phyloP scores from a whole-genome alignment of 805 yeast genomes.

The Ogataea haglerorum region DNA sequence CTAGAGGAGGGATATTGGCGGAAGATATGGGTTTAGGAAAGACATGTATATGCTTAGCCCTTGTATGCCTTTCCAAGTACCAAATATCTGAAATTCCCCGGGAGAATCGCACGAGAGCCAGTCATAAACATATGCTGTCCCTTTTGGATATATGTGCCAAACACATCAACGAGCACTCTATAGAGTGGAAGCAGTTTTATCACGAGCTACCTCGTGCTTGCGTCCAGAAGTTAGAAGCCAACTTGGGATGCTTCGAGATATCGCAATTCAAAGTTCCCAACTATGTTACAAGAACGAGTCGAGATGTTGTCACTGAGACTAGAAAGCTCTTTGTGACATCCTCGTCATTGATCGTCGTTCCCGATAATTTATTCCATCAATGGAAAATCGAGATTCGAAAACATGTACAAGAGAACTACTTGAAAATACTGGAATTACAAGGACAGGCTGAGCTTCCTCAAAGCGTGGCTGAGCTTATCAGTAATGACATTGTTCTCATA shows the following conservation, averaged over 20 bases:
- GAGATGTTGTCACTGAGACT: conserved; percentile 4
- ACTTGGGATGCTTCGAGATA: conserved; percentile 45
- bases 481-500: conserved; percentile 52
- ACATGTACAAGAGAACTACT: conserved; percentile 41
- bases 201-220: conserved; percentile 45
- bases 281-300: conserved; percentile 17
- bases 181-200: conserved; percentile 54
- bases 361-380: conserved; percentile 64
- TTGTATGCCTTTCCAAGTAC: conserved; percentile 51
- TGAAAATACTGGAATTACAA: conserved; percentile 36
- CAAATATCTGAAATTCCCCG: conserved; percentile 48
- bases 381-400: conserved; percentile 59
- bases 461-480: conserved; percentile 34
- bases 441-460: conserved; percentile 24
- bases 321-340: conserved; percentile 42
- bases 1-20: conserved; percentile 61
- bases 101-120: conserved; percentile 9
- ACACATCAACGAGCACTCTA: conserved; percentile 42
- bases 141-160: conserved; percentile 42
- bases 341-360: conserved; percentile 58
- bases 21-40: conserved; percentile 71
- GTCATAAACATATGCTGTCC: conserved; percentile 24
- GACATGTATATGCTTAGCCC: conserved; percentile 56
- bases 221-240: conserved; percentile 30
- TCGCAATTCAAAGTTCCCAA: conserved; percentile 11